Evolutionary conservation across 2,329 filamentous ascomycete genomes (phyloP).

Genomic region (Apiospora phragmitis): DNA sequence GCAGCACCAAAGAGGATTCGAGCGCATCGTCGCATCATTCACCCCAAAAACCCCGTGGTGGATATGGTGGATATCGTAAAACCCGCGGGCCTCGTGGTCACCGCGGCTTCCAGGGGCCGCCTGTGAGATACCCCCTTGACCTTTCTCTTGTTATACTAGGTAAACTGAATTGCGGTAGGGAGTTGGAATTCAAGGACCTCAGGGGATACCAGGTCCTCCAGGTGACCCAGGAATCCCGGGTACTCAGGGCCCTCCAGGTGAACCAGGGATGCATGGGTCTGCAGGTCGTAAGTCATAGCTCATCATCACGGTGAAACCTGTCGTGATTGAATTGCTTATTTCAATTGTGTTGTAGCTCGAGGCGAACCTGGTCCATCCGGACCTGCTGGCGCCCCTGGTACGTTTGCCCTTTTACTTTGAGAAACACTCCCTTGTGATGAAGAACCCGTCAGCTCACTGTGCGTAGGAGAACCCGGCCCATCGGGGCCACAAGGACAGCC

Average conservation of each 20-base stretch:
- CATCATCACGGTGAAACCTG: neutral
- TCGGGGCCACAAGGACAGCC: neutral
- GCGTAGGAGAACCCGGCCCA: neutral
- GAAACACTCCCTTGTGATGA: too few relatives aligned
- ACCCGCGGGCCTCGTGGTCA: neutral
- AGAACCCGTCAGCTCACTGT: neutral
- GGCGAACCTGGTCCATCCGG: neutral
- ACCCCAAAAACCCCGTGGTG: too few relatives aligned
- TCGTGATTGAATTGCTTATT: neutral
- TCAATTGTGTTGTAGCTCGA: neutral
- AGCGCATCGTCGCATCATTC: neutral
- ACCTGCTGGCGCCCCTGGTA: neutral
- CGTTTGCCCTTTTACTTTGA: neutral
- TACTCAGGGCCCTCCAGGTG: neutral
- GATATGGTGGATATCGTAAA: too few relatives aligned
- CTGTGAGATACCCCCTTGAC: neutral
- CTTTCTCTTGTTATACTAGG: neutral
- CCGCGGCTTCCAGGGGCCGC: neutral
- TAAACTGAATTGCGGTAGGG: neutral
- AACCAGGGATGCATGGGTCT: neutral
- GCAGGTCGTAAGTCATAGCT: neutral
- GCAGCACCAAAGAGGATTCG: too few relatives aligned
- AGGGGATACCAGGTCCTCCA: neutral
- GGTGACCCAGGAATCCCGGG: neutral
- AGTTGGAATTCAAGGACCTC: neutral